Evolutionary conservation across 2,329 filamentous ascomycete genomes (phyloP), one percentile per base, ranked within the genome.

Genomic region (Aspergillus puulaauensis): DNA sequence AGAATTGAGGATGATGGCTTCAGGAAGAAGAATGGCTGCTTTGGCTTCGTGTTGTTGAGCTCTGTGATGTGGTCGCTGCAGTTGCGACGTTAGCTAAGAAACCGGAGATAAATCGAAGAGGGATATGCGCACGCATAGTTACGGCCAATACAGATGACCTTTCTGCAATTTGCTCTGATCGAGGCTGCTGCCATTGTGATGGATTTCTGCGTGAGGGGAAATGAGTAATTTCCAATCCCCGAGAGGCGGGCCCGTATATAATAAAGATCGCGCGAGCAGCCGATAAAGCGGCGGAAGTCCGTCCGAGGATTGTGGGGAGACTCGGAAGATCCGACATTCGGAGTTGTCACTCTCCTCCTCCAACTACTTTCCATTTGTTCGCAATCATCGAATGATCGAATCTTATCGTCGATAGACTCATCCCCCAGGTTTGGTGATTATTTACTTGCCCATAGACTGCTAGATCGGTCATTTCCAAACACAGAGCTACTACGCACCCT

Each of bases 21-120:
- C 67, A 98, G 85, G 83, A 99, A 99, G 87, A 97, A 99, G 80
- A 99, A 98, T 24, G 95, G 95, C 77, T 97, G 92, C 75, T 95
- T 96, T 51, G 95, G 95, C 64, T 87, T 86, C 60, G 83, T 82
- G 76, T 89, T 96, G 77, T 92, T 92, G 66, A 99, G 85, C 80
- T 99, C 95, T 63, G 89, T 86, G 72, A 98, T 89, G 78, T 99
- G 95, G 76, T 96, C 95, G 69, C 91, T 95, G 69, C 39, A 52
- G 37, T 21, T 44, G 37, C 39, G 21, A 35, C 8, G 56, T 61
- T 50, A 61, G 57, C 35, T 27, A 19, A 7, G 39, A 11, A 40
- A 50, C 21, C 31, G 35, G 7, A 27, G 41, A 7, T 33, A 33
- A 14, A 12, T 8, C 43, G 46, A 45, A 58, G 50, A 57, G 46